Evolutionary conservation across 2,329 filamentous ascomycete genomes (phyloP), one percentile per base, ranked within the genome.

Genomic region (Alternaria viburni): DNA sequence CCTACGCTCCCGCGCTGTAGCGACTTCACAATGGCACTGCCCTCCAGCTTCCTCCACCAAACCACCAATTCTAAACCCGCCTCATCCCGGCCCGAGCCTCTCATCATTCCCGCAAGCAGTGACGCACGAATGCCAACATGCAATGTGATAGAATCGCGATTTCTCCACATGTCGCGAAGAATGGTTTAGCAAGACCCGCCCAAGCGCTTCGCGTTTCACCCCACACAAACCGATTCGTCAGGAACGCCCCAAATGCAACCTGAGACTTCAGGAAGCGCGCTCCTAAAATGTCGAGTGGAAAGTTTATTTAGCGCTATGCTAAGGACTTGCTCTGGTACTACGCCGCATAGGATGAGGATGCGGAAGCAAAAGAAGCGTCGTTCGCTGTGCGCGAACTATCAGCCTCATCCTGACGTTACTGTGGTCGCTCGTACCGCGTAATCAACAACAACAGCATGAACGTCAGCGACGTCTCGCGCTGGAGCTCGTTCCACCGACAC

Each of bases 151-250:
- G 36, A 23, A 15, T 51, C 49, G 54, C 59, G 50, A 41, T 30
- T 17, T 13, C 56, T 55, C 61, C 45, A 50, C 13, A 52, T 46
- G 41, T 41, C 15, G 0, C 36, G n/a, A 41, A 41, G 44, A 49
- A 43, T 54, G 26, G 46, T 4, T 23, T 5, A 23, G 54, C 4
- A 23, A 51, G 62, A 51, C 63, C 45, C 54, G 28, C 62, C 57
- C 49, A 56, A 65, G 73, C 70, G 71, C 73, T 71, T 74, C 50
- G 63, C 41, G 71, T 73, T 73, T 69, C 69, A 72, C 23, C 60
- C 28, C 61, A 28, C 43, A 54, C 32, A 49, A 69, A 70, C 26
- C 62, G 73, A 75, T 75, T 75, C 68, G 73, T 64, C 66, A 36
- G 61, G 47, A 70, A 30, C 28, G 32, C 59, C 52, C 59, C 51